These are phyloP conservation scores for Psilocybe subaeruginosa DNA, from an alignment of 768 basidiomycete genomes.

Conservation along the genomic window DNA sequence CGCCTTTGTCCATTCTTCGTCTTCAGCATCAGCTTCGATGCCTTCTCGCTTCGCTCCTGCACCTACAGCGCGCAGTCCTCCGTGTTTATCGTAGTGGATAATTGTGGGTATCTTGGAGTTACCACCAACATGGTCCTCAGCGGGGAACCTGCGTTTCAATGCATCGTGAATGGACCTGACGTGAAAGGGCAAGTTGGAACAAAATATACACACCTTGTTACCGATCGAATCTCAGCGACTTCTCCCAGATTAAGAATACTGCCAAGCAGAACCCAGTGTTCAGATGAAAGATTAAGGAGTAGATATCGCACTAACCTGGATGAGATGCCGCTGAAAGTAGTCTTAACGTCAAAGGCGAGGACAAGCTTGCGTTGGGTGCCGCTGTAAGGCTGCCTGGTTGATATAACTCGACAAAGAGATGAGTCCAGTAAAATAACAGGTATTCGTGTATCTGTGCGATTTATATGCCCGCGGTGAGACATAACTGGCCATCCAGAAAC, in stretches of 20 bases:
- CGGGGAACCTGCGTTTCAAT: slow-evolving; percentile 40
- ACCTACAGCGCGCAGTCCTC: slow-evolving; percentile 41
- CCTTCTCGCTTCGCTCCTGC: slow-evolving; percentile 46
- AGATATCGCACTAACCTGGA: slow-evolving; percentile 14
- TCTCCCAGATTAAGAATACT: slow-evolving; percentile 30
- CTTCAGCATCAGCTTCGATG: slow-evolving; percentile 40
- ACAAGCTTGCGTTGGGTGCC: slow-evolving; percentile 22
- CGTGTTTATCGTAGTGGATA: slow-evolving; percentile 48
- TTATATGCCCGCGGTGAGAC: not conserved
- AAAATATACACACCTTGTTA: slow-evolving; percentile 22
- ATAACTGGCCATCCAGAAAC: no score
- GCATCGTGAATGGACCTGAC: slow-evolving; percentile 1
- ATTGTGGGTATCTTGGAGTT: slow-evolving; percentile 53
- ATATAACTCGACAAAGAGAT: slow-evolving; percentile 2
- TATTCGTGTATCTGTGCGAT: not conserved
- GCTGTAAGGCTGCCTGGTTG: slow-evolving; percentile 16
- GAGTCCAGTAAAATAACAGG: not conserved
- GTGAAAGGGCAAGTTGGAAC: not conserved
- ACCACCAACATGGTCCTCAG: slow-evolving; percentile 46
- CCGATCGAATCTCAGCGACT: slow-evolving; percentile 28
- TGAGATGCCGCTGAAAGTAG: slow-evolving; percentile 25
- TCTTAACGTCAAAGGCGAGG: slow-evolving; percentile 24
- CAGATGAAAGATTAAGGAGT: not conserved
- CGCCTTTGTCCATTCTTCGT: slow-evolving; percentile 46
- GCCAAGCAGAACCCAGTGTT: not conserved